Conservation (phyloP, 2,329 filamentous ascomycete species). For the Beauveria asiatica region DNA sequence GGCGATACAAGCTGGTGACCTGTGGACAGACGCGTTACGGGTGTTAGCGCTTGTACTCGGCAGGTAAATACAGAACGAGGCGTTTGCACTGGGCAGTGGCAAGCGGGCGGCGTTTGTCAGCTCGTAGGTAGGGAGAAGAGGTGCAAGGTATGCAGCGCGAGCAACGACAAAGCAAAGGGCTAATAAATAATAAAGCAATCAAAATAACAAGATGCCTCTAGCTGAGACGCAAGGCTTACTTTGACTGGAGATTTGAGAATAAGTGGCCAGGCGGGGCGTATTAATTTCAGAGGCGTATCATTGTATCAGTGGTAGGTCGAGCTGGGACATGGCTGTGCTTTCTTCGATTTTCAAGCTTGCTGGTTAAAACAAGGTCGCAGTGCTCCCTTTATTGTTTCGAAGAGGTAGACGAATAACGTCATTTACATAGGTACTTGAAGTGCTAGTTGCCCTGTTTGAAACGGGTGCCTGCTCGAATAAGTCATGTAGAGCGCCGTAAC, state of each 20-base stretch:
- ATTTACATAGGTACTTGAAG: no score
- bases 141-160: no score
- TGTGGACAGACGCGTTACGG: neutral
- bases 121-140: neutral
- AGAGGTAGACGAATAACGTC: no score
- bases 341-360: neutral
- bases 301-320: neutral
- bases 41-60: neutral
- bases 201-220: neutral
- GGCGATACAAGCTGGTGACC: neutral
- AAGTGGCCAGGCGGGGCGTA: slow-evolving; percentile 2
- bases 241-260: neutral
- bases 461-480: no score
- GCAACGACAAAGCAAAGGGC: no score
- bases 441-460: neutral
- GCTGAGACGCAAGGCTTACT: slow-evolving; percentile 8
- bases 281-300: neutral
- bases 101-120: neutral
- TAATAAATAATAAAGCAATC: neutral
- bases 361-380: no score
- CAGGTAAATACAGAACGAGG: neutral
- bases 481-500: no score
- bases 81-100: neutral
- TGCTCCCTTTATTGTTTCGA: no score
- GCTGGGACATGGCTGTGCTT: neutral